phyloP scores from a whole-genome alignment of 345 rosid species.

The Eucalyptus polyanthemos region DNA sequence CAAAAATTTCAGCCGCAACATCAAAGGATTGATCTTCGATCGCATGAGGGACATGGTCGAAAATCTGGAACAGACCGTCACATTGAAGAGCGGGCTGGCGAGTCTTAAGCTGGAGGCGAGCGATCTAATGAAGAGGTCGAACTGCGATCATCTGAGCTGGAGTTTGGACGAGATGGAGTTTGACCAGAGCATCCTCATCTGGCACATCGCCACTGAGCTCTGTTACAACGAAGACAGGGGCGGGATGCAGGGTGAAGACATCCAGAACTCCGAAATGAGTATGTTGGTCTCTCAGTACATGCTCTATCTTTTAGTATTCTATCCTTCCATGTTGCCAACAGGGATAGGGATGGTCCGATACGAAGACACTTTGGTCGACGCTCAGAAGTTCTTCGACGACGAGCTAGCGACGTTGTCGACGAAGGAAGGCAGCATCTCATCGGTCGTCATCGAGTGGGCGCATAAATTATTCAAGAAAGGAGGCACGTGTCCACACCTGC shows the following conservation, averaged over 20 bases:
- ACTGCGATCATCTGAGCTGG: background rate
- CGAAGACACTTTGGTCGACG: background rate
- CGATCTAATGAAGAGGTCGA: background rate
- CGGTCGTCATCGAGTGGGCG: no score
- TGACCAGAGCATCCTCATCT: no score
- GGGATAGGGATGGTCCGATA: fast-evolving
- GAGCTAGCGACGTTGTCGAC: fast-evolving
- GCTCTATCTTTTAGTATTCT: no score
- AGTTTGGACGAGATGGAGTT: background rate
- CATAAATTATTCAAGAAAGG: no score
- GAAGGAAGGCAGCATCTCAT: background rate
- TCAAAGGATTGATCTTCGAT: fast-evolving
- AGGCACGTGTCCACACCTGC: no score
- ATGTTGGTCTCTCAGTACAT: fast-evolving
- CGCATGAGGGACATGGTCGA: background rate
- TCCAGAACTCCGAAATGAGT: fast-evolving
- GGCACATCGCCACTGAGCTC: no score
- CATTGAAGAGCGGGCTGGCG: background rate
- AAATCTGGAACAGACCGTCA: fast-evolving
- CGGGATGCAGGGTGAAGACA: fast-evolving
- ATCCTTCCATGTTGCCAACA: background rate
- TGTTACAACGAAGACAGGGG: no score
- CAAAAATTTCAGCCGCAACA: fast-evolving
- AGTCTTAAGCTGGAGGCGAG: background rate
- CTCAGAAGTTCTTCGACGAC: background rate